Percentiles rank a stretch among this genome's conserved stretches.
These are phyloP conservation scores for Symbiodinium pilosum DNA, from an alignment of 73 alveolate species.

Conservation along the genomic window DNA sequence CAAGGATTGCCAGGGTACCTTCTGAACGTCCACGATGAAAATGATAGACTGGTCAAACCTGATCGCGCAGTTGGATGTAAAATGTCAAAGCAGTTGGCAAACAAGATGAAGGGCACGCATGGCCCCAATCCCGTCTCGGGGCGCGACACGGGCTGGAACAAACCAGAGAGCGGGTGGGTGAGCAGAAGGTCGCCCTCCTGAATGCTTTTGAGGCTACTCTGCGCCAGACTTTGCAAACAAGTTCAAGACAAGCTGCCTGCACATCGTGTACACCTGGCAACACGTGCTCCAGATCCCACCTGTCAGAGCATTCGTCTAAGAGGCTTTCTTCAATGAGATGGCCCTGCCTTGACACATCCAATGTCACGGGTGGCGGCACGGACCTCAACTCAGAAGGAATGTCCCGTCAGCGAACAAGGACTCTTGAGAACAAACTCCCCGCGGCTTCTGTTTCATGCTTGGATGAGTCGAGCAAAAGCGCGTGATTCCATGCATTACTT, in stretches of 20 bases:
- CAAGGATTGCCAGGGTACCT: neutral
- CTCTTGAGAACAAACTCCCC: no score
- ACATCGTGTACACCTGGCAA: neutral
- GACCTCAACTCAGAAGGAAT: no score
- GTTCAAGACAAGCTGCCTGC: neutral
- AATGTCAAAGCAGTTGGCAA: no score
- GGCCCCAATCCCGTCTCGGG: neutral
- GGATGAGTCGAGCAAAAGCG: neutral
- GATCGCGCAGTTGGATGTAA: neutral
- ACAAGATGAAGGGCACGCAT: no score
- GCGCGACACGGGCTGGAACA: constrained; percentile 38
- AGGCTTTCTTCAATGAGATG: neutral
- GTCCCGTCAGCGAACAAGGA: no score
- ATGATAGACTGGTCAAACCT: constrained; percentile 10
- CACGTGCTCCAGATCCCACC: neutral
- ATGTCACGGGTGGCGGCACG: neutral
- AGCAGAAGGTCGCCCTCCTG: constrained; percentile 76
- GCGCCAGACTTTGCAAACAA: neutral
- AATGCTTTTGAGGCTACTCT: no score
- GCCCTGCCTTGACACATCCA: neutral
- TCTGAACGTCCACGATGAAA: neutral
- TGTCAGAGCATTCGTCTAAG: neutral
- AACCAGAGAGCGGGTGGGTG: constrained; percentile 69
- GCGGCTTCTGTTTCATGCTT: neutral
- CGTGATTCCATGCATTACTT: neutral